Base-by-base conservation (phyloP, 805 yeast genomes). In the Kuraishia borneana region DNA sequence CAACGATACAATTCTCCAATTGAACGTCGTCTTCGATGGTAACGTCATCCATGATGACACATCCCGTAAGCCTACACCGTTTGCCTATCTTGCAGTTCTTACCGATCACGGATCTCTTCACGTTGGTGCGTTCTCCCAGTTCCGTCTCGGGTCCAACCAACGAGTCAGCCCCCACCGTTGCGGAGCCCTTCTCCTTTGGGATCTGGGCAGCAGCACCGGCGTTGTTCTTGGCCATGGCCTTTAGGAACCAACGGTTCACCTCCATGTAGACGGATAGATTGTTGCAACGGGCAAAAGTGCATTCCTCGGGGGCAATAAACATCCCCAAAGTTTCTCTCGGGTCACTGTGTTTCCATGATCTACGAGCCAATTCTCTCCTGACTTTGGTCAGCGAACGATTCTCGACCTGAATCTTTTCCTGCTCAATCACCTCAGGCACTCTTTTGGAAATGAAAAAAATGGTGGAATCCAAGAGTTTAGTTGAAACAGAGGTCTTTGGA, bases 81-180 rank as follows among this genome's bases (percentile, higher is more conserved):
- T 76, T 78, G 26, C 98, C 98, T 34, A 94, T 74, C 13, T 43
- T 60, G 58, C 95, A 83, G 45, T 71, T 67, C 8, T 64, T 55
- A 5, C 96, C 95, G 20, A 92, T 66, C 12, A 84, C 83, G 0
- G 94, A 70, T 40, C 92, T 72, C 59, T 92, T 92, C 34, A 92
- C 84, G 51, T 78, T 83, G 16, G 95, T 80, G 44, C 75, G 74
- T 47, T 85, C 96, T 14, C 85, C 92, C 35, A 92, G 53, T 2
- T 53, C 55, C n/a, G 89, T 70, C 25, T 63, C 60, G 8, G 61
- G 65, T 8, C 89, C 96, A 9, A 89, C 76, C 26, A 78, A 54
- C 1, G 95, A 83, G 54, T 89, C 98, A 7, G 77, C 78, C 36
- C 97, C 96, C 23, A 92, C 73, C 12, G 80, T 78, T 1, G 95